These are phyloP conservation scores for Bjerkandera adusta DNA, from an alignment of 1,284 basidiomycete species.

Conservation along the genomic window DNA sequence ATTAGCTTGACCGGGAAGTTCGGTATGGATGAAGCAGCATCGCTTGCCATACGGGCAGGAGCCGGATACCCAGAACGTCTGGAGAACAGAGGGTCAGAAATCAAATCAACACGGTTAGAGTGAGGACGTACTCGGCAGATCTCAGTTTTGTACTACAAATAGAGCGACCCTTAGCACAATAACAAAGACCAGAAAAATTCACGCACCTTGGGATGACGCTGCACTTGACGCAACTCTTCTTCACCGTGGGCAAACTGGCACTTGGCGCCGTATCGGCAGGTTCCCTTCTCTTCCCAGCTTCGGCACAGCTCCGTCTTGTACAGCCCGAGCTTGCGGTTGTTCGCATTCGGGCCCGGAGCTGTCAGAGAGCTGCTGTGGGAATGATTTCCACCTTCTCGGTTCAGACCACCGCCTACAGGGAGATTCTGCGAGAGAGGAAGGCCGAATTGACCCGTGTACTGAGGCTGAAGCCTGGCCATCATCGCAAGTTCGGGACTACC, in stretches of 20 bases:
- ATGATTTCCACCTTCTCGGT: constrained; percentile 24
- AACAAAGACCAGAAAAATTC: constrained; percentile 5
- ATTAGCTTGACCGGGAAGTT: constrained; percentile 61
- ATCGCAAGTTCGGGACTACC: constrained; percentile 48
- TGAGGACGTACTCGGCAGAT: constrained; percentile 72
- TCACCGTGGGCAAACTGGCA: constrained; percentile 92
- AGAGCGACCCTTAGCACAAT: constrained; percentile 11
- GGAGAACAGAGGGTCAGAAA: constrained; percentile 11
- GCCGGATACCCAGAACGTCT: constrained; percentile 91
- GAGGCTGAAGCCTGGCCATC: constrained; percentile 43
- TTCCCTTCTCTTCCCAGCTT: constrained; percentile 91
- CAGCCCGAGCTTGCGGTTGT: constrained; percentile 83
- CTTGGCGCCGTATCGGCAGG: constrained; percentile 83
- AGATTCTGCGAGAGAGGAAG: constrained; percentile 30
- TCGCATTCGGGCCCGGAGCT: constrained; percentile 73
- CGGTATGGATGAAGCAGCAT: constrained; percentile 89
- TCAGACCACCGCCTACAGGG: constrained; percentile 6
- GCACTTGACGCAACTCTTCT: constrained; percentile 78
- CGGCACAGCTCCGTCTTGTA: constrained; percentile 93
- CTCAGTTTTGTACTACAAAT: constrained; percentile 82
- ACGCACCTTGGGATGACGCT: constrained; percentile 82
- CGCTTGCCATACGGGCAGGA: constrained; percentile 88
- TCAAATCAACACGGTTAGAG: constrained; percentile 16
- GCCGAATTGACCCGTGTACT: constrained; percentile 58
- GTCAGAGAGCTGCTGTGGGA: too few species aligned